phyloP scores from a whole-genome alignment of 2,329 filamentous ascomycete genomes.

The Colletotrichum sp. region DNA sequence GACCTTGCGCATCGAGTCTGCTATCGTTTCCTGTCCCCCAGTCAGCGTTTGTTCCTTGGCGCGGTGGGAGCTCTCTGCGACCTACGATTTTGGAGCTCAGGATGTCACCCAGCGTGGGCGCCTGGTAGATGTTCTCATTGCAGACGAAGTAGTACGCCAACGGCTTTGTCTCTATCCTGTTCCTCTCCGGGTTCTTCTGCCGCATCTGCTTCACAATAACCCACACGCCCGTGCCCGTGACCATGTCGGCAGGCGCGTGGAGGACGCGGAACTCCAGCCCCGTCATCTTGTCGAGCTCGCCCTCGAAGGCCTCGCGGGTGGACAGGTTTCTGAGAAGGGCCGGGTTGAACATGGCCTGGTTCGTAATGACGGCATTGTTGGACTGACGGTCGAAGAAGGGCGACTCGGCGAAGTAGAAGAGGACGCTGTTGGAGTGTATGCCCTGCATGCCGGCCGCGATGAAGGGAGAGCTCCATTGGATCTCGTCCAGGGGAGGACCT shows the following conservation, averaged over 20 bases:
- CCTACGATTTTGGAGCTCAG: slow-evolving; percentile 63
- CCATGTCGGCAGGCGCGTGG: slow-evolving; percentile 68
- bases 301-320: slow-evolving; percentile 69
- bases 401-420: slow-evolving; percentile 72
- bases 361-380: slow-evolving; percentile 69
- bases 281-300: slow-evolving; percentile 66
- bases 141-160: slow-evolving; percentile 69
- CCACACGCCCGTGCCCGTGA: slow-evolving; percentile 71
- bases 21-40: slow-evolving; percentile 14
- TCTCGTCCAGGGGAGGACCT: slow-evolving; percentile 67
- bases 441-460: slow-evolving; percentile 57
- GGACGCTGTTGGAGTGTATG: slow-evolving; percentile 68
- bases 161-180: slow-evolving; percentile 62
- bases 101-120: slow-evolving; percentile 65
- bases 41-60: background rate
- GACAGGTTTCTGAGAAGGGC: slow-evolving; percentile 61
- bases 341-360: slow-evolving; percentile 66
- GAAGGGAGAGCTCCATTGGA: slow-evolving; percentile 65
- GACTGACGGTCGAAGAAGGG: slow-evolving; percentile 72
- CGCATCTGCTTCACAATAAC: slow-evolving; percentile 73
- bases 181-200: slow-evolving; percentile 57
- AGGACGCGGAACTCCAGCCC: slow-evolving; percentile 72
- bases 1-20: slow-evolving; percentile 53
- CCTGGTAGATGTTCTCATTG: slow-evolving; percentile 71
- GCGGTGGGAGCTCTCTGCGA: background rate